Evolutionary conservation across 768 basidiomycete species (phyloP).

Genomic region (Astraeus odoratus): DNA sequence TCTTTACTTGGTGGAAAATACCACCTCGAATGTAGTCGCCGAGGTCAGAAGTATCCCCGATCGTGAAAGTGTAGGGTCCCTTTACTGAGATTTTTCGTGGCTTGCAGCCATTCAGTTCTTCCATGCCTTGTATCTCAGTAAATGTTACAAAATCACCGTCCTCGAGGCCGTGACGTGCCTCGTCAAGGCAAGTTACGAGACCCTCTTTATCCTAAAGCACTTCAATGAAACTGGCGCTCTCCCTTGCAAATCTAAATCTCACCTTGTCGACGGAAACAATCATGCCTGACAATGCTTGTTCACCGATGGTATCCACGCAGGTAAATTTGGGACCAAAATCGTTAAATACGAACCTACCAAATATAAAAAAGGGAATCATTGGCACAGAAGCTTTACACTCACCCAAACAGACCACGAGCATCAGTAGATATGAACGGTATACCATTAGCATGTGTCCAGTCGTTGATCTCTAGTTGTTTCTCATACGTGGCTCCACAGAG

Average conservation of each 20-base stretch:
- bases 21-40: slow-evolving; percentile 81
- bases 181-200: slow-evolving; percentile 94
- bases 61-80: slow-evolving; percentile 95
- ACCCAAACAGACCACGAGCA: slow-evolving; percentile 94
- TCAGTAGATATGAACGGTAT: slow-evolving; percentile 90
- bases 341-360: slow-evolving; percentile 79
- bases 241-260: slow-evolving; percentile 1
- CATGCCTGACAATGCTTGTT: slow-evolving; percentile 91
- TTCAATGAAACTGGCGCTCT: background rate
- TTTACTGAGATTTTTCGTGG: slow-evolving; percentile 90
- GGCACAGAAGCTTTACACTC: slow-evolving; percentile 14
- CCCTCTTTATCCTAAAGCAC: slow-evolving; percentile 66
- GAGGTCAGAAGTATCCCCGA: slow-evolving; percentile 82
- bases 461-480: slow-evolving; percentile 92
- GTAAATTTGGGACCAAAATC: slow-evolving; percentile 95
- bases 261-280: slow-evolving; percentile 91
- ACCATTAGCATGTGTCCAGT: slow-evolving; percentile 86
- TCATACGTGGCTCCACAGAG: slow-evolving; percentile 69
- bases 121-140: slow-evolving; percentile 92
- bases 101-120: slow-evolving; percentile 82
- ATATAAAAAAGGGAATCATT: slow-evolving; percentile 4
- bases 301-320: slow-evolving; percentile 97
- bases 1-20: slow-evolving; percentile 97
- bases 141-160: slow-evolving; percentile 98
- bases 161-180: slow-evolving; percentile 96